Base-by-base conservation (phyloP, 2,329 filamentous ascomycete genomes). In the Monascus ruber region DNA sequence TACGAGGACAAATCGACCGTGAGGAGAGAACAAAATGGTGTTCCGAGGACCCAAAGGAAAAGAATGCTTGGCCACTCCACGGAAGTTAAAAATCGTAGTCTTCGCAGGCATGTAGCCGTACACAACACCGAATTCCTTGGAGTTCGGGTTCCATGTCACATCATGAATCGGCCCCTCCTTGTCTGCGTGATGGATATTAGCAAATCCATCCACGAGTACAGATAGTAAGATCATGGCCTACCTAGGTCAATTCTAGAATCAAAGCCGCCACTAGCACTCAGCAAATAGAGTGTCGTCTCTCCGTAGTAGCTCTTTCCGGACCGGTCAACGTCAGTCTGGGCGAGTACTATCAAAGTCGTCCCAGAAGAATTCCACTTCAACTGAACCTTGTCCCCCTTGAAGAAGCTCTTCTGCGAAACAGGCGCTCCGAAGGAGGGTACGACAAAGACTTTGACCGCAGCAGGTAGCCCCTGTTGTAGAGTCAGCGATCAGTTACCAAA, bases 61-160 rank as follows among this genome's bases (percentile, higher is more conserved):
- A 43, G 75, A 85, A 65, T 95, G 85, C 42, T 82, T 83, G 17
- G 83, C 73, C 42, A 87, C 76, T 46, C 85, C 91, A 47, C 85
- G 81, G 53, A 83, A 77, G 63, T 95, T 95, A 76, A 96, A 98
- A 51, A 98, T 91, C 50, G 89, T 95, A 3, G 89, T 91, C 74
- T 96, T 96, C 40, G 91, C 85, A n/a, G 91, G 91, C 87, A 95
- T 96, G 65, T 85, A 96, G 45, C 91, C 91, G 60, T 98, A 98
- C 10, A 95, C 81, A 27, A 98, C 91, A 58, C 87, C 89, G 56
- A 98, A 98, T 64, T 96, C 89, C 69, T 87, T 93, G 52, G 87
- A 93, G 65, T 91, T 96, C 35, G 91, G 88, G 34, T 87, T 95
- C 91, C 91, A 98, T n/a, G 84, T 79, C 33, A 98, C 89, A 59